A percentile compares a stretch with the other conserved stretches of the same genome.
phyloP scores from a whole-genome alignment of 2,329 filamentous ascomycete genomes.

The Botrytis byssoidea region DNA sequence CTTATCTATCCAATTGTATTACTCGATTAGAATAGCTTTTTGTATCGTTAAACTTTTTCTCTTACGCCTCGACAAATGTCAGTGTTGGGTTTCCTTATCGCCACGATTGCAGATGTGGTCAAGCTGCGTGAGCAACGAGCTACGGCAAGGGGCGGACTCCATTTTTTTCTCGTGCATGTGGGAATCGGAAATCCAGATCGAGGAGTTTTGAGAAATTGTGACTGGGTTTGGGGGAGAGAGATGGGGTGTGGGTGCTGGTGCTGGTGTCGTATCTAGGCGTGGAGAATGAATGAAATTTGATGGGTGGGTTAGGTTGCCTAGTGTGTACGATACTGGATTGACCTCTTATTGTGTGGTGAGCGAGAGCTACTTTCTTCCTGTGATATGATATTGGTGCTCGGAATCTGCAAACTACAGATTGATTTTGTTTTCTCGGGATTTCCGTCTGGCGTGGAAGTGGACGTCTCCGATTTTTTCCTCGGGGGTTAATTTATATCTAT shows the following conservation, averaged over 20 bases:
- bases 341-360: background rate
- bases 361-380: background rate
- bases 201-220: background rate
- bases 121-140: background rate
- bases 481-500: background rate
- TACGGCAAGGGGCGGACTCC: background rate
- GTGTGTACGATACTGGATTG: background rate
- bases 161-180: background rate
- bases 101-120: background rate
- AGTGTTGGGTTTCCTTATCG: conserved; percentile 2
- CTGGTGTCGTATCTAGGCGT: background rate
- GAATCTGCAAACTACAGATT: background rate
- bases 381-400: background rate
- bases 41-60: background rate
- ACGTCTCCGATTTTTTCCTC: background rate
- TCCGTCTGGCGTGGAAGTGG: background rate
- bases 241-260: background rate
- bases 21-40: background rate
- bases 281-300: background rate
- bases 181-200: background rate
- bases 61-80: background rate
- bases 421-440: background rate
- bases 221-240: background rate
- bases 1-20: conserved; percentile 17
- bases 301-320: background rate